Evolutionary conservation across 495 filamentous ascomycete genomes (phyloP), one percentile per base, ranked within the genome.

Genomic region (Neurospora intermedia): DNA sequence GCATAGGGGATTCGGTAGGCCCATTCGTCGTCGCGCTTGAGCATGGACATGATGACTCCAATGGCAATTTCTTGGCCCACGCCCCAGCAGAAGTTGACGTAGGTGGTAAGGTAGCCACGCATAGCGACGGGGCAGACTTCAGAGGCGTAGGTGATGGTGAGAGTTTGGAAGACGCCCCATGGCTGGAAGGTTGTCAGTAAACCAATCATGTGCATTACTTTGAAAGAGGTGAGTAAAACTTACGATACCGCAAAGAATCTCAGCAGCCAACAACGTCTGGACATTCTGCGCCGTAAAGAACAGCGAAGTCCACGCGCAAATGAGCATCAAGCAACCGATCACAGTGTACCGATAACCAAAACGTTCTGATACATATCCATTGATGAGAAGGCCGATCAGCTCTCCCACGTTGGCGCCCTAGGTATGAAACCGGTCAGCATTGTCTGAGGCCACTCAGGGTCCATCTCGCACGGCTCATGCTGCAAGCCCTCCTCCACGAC

Each of bases 31-130:
- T 81, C 66, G 13, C 88, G 83, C 66, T 83, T 80, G 69, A 90
- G 77, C 86, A 92, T 89, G 38, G 84, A 83, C 80, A 87, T 89
- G 75, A 95, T 89, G 70, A 93, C 91, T 20, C 91, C 91, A 69
- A 91, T 87, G 9, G 88, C 91, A 76, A 95, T 92, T 45, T 92
- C 82, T 78, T 94, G 91, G 27, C 92, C 92, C 13, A 94, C 77
- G 11, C 90, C 91, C 92, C 92, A 95, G 82, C 91, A 93, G 76
- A 92, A 89, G 81, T 94, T 94, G 81, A 94, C 90, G 73, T 93
- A 93, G 40, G 91, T 92, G 0, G 92, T 94, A 70, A 94, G 78
- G 77, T 92, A 93, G 23, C 89, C 87, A 38, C 92, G 87, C 74
- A 94, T 85, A 18, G 88, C 86, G 4, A 93, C 88, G 6, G 92